Conservation (phyloP, 75 land plant species). For the Pinus taeda region DNA sequence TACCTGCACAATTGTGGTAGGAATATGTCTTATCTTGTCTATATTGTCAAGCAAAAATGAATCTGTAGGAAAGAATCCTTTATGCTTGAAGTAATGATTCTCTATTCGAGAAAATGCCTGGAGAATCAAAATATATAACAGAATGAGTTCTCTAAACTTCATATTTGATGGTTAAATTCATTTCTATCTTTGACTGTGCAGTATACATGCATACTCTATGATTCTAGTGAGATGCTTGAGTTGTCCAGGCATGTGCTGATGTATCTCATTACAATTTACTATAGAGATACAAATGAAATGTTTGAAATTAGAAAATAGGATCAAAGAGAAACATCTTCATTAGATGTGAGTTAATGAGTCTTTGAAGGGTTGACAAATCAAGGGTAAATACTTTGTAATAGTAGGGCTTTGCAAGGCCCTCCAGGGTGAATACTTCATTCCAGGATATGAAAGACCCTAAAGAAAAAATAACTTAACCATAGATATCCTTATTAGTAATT, state of each 20-base stretch:
- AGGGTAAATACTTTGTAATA: no score
- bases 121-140: neutral
- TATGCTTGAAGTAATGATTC: conserved; percentile 92
- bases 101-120: conserved; percentile 99
- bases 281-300: no score
- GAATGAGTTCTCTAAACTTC: no score
- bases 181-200: neutral
- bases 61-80: conserved; percentile 87
- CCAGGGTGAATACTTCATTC: no score
- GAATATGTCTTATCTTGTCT: conserved; percentile 91
- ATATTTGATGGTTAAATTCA: neutral
- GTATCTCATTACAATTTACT: neutral
- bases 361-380: no score
- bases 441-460: no score
- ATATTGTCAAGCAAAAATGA: conserved; percentile 90
- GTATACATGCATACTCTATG: neutral
- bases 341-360: no score
- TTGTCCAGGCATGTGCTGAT: neutral
- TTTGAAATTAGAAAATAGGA: no score
- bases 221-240: neutral
- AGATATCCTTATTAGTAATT: no score
- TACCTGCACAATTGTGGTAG: conserved; percentile 90
- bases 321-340: no score
- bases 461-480: no score
- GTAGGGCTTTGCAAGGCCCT: no score